Conservation (phyloP, 2,329 filamentous ascomycete genomes). For the Huntiella bhutanensis region DNA sequence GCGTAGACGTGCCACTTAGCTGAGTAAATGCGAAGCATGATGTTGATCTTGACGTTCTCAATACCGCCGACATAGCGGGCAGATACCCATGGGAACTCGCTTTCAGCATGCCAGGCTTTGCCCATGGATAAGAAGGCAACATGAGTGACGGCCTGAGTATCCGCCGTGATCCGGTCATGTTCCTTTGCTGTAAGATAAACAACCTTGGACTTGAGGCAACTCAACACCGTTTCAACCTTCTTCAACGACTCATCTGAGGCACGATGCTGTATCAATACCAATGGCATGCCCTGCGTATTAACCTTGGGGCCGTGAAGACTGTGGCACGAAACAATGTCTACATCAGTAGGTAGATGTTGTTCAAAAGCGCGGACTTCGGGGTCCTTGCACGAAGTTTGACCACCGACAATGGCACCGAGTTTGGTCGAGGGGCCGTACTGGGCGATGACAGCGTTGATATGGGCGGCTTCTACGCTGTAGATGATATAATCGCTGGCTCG, state of each 20-base stretch:
- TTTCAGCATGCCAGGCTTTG: slow-evolving; percentile 87
- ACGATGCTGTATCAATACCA: slow-evolving; percentile 87
- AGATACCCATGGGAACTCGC: slow-evolving; percentile 92
- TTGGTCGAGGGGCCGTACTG: slow-evolving; percentile 91
- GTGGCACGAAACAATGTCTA: slow-evolving; percentile 89
- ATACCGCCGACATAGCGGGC: slow-evolving; percentile 92
- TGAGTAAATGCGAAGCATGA: slow-evolving; percentile 88
- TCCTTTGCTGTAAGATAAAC: slow-evolving; percentile 73
- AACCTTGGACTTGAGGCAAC: slow-evolving; percentile 66
- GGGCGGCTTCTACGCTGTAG: slow-evolving; percentile 91
- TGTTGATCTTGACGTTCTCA: slow-evolving; percentile 98
- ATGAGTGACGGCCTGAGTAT: slow-evolving; percentile 95
- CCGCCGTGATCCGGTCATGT: slow-evolving; percentile 93
- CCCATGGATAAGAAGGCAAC: slow-evolving; percentile 96
- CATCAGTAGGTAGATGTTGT: slow-evolving; percentile 65
- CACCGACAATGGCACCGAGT: slow-evolving; percentile 83
- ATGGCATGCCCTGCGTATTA: slow-evolving; percentile 70
- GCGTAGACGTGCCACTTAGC: slow-evolving; percentile 99
- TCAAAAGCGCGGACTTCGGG: slow-evolving; percentile 92
- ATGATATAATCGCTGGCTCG: slow-evolving; percentile 96
- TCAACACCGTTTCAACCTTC: slow-evolving; percentile 65
- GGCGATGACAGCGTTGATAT: slow-evolving; percentile 72
- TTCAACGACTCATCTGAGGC: slow-evolving; percentile 56
- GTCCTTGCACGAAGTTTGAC: slow-evolving; percentile 95
- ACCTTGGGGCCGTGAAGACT: slow-evolving; percentile 88